Base-by-base conservation (phyloP, 208 protist species). In the Leishmania aethiopica region DNA sequence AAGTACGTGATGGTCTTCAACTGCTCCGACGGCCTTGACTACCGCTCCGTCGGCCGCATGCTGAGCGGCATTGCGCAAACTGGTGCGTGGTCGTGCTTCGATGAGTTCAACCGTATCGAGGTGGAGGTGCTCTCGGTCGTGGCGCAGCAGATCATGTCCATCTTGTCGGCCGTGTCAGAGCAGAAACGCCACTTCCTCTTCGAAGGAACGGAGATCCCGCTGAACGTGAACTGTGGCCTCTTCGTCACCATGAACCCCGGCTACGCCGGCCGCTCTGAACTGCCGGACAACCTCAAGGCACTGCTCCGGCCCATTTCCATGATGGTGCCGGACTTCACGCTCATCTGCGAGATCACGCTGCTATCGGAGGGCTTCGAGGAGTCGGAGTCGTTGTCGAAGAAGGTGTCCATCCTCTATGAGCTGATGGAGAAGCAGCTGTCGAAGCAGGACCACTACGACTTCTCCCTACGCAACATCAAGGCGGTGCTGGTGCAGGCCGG, bases 191-290 rank as follows among this genome's bases (percentile, higher is more conserved):
- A 87, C 80, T 99, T 99, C 76, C 77, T 97, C 51, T 99, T 99
- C 78, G 98, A 99, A 73, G 97, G 94, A 32, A 90, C 91, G 15
- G 95, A 99, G 70, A 99, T 99, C 76, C 88, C 90, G 47, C 94
- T 99, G n/a, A 99, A 99, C 76, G 83, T 90, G 81, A 99, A 97
- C 77, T 99, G 95, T 89, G 99, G 98, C 82, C 96, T 99, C 55
- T 99, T 99, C 88, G 98, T 99, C 17, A 99, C 99, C 28, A 99
- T 99, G 99, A 99, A 99, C 88, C 99, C 99, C 66, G 98, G 98
- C 74, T 99, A 99, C 92, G 98, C 98, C 25, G 99, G 99, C 35
- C 97, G 99, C 64, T 98, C 98, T 10, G 98, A 99, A 89, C 92
- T 99, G 55, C 99, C 99, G 10, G 99, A 99, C 87, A 99, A 99